A percentile compares a stretch with the other conserved stretches of the same genome.
These are phyloP conservation scores for Penicillium sp. DNA, from an alignment of 2,329 filamentous ascomycete species.

Conservation along the genomic window DNA sequence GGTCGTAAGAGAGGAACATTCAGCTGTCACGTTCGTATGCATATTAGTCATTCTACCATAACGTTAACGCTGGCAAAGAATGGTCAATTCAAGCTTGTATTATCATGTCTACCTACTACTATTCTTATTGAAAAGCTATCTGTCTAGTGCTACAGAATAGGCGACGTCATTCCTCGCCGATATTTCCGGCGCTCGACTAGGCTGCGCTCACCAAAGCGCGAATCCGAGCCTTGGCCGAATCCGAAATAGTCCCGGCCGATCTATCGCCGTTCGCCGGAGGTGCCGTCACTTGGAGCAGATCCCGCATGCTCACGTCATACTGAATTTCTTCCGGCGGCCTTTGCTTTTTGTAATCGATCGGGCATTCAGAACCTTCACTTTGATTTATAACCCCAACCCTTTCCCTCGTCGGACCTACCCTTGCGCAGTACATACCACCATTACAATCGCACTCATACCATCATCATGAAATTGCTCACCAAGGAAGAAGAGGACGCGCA, in stretches of 20 bases:
- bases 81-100: too few species aligned
- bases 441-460: conserved; percentile 1
- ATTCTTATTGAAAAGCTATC: too few species aligned
- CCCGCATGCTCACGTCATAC: conserved; percentile 23
- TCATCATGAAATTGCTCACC: conserved; percentile 85
- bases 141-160: too few species aligned
- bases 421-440: not conserved
- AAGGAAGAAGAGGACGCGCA: conserved; percentile 87
- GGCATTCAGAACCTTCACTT: not conserved
- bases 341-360: conserved; percentile 9
- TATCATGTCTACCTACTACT: too few species aligned
- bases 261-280: not conserved
- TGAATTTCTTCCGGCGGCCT: conserved; percentile 16
- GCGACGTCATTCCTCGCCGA: not conserved
- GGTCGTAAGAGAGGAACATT: not conserved
- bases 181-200: too few species aligned
- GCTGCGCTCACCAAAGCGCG: too few species aligned
- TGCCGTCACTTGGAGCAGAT: conserved; percentile 14
- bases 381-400: conserved; percentile 5
- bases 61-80: too few species aligned
- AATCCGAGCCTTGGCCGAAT: conserved; percentile 9
- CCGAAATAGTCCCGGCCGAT: conserved; percentile 4
- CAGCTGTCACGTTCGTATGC: too few species aligned
- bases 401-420: not conserved
- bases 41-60: too few species aligned